Percentiles rank a stretch among this genome's conserved stretches.
Evolutionary conservation across 2,329 filamentous ascomycete genomes (phyloP).

Genomic region (Hypoxylon sp.): DNA sequence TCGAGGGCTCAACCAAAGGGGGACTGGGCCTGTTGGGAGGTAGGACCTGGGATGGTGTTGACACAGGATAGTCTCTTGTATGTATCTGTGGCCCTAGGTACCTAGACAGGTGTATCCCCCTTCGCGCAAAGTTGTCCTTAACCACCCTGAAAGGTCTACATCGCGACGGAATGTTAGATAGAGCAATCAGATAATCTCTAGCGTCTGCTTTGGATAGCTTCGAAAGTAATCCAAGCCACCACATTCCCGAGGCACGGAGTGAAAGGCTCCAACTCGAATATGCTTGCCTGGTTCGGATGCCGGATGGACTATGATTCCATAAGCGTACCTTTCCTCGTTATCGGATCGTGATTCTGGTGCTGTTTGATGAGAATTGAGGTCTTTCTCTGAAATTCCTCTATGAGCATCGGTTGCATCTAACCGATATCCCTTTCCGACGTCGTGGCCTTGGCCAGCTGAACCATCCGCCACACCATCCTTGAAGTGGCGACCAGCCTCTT

Average conservation of each 20-base stretch:
- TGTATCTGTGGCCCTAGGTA: too few relatives aligned
- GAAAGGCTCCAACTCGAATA: slow-evolving; percentile 25
- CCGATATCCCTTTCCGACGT: neutral
- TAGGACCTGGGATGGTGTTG: too few relatives aligned
- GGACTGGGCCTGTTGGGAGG: too few relatives aligned
- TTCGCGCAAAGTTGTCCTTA: too few relatives aligned
- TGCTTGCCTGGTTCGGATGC: slow-evolving; percentile 16
- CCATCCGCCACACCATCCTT: neutral
- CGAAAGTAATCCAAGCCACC: slow-evolving; percentile 28
- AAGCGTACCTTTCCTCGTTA: slow-evolving; percentile 13
- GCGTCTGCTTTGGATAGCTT: neutral
- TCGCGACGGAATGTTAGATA: neutral
- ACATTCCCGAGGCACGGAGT: slow-evolving; percentile 13
- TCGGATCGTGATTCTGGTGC: neutral
- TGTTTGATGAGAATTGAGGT: neutral
- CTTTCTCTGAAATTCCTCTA: neutral
- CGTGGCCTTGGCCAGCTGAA: too few relatives aligned
- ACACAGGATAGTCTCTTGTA: too few relatives aligned
- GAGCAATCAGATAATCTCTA: slow-evolving; percentile 21
- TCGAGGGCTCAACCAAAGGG: too few relatives aligned
- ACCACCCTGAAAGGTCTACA: too few relatives aligned
- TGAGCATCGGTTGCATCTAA: neutral
- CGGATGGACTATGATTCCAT: slow-evolving; percentile 16
- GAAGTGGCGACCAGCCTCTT: neutral
- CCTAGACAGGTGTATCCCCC: too few relatives aligned